phyloP scores from a whole-genome alignment of 257 asterid species.

The Solanum chiquidenum region DNA sequence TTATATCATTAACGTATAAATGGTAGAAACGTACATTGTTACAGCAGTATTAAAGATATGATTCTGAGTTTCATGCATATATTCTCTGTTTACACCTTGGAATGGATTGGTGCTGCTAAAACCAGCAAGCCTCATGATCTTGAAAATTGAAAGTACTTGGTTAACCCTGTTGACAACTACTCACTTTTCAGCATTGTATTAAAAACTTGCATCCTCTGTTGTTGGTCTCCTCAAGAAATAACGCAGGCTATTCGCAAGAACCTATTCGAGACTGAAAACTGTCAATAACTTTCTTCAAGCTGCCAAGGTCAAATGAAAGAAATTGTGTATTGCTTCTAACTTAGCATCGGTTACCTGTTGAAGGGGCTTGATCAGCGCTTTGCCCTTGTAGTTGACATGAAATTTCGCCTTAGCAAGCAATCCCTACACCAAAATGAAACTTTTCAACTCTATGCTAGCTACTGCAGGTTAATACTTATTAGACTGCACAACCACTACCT shows the following conservation, averaged over 20 bases:
- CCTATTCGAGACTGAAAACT: constrained; percentile 32
- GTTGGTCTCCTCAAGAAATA: constrained; percentile 78
- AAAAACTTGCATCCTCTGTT: constrained; percentile 87
- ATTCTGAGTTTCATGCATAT: not conserved
- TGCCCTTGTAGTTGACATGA: constrained; percentile 83
- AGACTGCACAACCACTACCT: not conserved
- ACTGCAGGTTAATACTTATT: not conserved
- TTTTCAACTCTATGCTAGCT: not conserved
- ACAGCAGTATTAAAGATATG: not conserved
- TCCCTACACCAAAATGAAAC: constrained; percentile 33
- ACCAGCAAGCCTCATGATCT: not conserved
- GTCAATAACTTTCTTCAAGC: not conserved
- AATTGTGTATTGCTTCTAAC: not conserved
- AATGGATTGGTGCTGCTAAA: not conserved
- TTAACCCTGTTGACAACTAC: not conserved
- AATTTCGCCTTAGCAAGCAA: constrained; percentile 92
- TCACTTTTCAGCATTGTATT: constrained; percentile 6
- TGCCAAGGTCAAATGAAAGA: not conserved
- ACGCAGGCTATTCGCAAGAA: constrained; percentile 72
- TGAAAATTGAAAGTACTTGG: not conserved
- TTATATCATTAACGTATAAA: not conserved
- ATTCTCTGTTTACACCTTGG: not conserved
- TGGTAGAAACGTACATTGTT: not conserved
- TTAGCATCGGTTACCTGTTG: constrained; percentile 46
- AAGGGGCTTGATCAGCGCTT: constrained; percentile 82